Conservation (phyloP, 2,329 filamentous ascomycete species). For the Fusarium hainanense region DNA sequence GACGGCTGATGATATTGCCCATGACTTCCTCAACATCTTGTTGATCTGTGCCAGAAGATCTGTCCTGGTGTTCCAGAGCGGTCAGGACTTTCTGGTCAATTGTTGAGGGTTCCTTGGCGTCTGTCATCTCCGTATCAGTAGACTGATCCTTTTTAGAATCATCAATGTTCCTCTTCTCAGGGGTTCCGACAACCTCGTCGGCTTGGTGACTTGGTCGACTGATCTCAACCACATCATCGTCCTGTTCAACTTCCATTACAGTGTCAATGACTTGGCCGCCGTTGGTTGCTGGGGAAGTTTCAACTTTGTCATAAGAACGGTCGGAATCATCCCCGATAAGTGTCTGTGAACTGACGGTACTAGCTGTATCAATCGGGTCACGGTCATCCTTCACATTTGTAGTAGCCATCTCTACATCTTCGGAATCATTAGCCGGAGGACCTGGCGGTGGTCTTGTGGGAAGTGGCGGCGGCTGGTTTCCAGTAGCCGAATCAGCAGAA, state of each 20-base stretch:
- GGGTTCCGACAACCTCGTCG: slow-evolving; percentile 1
- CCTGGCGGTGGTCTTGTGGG: slow-evolving; percentile 60
- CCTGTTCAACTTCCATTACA: slow-evolving; percentile 38
- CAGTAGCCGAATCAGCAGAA: slow-evolving; percentile 38
- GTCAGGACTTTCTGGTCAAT: slow-evolving; percentile 60
- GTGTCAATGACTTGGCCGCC: slow-evolving; percentile 44
- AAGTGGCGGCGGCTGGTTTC: slow-evolving; percentile 58
- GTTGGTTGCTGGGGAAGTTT: slow-evolving; percentile 27
- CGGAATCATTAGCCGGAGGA: slow-evolving; percentile 46
- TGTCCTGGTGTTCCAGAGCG: slow-evolving; percentile 59
- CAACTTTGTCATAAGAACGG: slow-evolving; percentile 51
- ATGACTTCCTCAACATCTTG: slow-evolving; percentile 98
- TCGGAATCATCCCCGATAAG: slow-evolving; percentile 58
- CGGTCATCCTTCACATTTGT: slow-evolving; percentile 48
- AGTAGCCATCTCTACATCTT: slow-evolving; percentile 52
- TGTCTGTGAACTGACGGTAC: slow-evolving; percentile 63
- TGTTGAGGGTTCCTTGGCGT: slow-evolving; percentile 50
- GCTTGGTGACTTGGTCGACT: background rate
- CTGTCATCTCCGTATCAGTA: slow-evolving; percentile 47
- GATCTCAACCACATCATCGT: slow-evolving; percentile 25
- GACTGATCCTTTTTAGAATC: background rate
- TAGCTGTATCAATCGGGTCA: slow-evolving; percentile 54
- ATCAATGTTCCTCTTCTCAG: slow-evolving; percentile 11
- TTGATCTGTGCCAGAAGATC: slow-evolving; percentile 71
- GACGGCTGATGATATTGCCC: slow-evolving; percentile 87